Evolutionary conservation across 2,329 filamentous ascomycete genomes (phyloP).

Genomic region (Exophiala oligosperma): DNA sequence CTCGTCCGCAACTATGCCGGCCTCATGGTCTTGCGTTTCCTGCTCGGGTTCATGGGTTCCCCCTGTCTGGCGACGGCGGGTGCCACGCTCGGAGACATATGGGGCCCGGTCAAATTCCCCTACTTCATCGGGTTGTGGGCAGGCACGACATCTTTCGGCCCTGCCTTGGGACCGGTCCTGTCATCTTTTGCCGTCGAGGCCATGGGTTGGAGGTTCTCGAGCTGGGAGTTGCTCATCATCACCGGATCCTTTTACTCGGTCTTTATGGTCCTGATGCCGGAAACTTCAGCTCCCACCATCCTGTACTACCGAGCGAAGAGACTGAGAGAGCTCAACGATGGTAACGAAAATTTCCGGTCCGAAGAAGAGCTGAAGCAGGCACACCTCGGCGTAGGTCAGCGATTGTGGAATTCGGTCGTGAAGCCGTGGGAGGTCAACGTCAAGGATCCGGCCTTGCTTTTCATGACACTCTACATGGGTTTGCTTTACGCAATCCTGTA

Average conservation of each 20-base stretch:
- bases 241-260: slow-evolving; percentile 56
- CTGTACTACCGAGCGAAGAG: slow-evolving; percentile 17
- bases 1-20: slow-evolving; percentile 61
- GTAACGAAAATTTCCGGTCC: slow-evolving; percentile 54
- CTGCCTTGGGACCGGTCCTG: slow-evolving; percentile 60
- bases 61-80: slow-evolving; percentile 61
- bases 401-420: slow-evolving; percentile 58
- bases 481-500: slow-evolving; percentile 52
- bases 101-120: background rate
- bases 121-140: slow-evolving; percentile 2
- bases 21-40: slow-evolving; percentile 63
- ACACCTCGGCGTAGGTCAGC: slow-evolving; percentile 46
- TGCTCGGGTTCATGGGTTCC: slow-evolving; percentile 64
- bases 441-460: slow-evolving; percentile 61
- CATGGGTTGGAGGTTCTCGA: slow-evolving; percentile 37
- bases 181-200: slow-evolving; percentile 59
- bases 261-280: slow-evolving; percentile 37
- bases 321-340: slow-evolving; percentile 30
- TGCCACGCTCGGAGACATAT: slow-evolving; percentile 39
- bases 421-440: slow-evolving; percentile 58
- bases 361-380: slow-evolving; percentile 64
- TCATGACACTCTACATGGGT: slow-evolving; percentile 61
- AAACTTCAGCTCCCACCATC: slow-evolving; percentile 23
- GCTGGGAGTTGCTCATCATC: slow-evolving; percentile 60
- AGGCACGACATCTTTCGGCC: slow-evolving; percentile 34